Base-by-base conservation (phyloP, 768 basidiomycete species). In the Podaxis sp. region DNA sequence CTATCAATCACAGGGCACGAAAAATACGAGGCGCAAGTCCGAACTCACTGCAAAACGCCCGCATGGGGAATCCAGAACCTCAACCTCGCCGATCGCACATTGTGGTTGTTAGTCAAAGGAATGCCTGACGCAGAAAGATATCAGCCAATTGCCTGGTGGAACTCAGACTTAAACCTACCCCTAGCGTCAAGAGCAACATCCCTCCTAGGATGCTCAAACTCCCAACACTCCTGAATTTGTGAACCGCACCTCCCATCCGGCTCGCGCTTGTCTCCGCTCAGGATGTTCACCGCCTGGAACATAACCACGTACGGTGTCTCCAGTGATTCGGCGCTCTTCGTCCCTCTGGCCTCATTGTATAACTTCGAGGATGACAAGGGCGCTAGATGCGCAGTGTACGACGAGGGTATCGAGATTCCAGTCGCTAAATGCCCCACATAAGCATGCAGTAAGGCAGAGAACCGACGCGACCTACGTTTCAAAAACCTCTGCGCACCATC, bases 291-390 rank as follows among this genome's bases (percentile, higher is more conserved):
- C 8, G 94, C 92, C 70, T 93, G 89, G 74, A 99, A 94, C 96
- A 99, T 96, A 64, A 99, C 97, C 17, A 99, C 97, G 69, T 99
- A 99, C 0, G 97, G 96, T 36, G 95, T 98, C 76, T 99, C 97
- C 63, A 91, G 73, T 26, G 87, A 84, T 73, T 92, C 93, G 38
- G 84, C 76, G 65, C 84, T 87, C 69, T 84, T 90, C 57, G 79
- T 73, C 0, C 83, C 52, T 61, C 85, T 79, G 0, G 94, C 93
- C 70, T 96, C 93, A 64, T 89, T 89, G 76, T 89, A 92, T 11
- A 99, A 81, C 73, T 96, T 98, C 2, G 95, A 91, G 2, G 96
- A 97, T 3, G 96, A 95, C 60, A 99, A 77, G 1, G 97, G 97
- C 0, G 97, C 94, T 24, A 99, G 81, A 76, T 95, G 90, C 2